Base-by-base conservation (phyloP, 2,329 filamentous ascomycete genomes). In the Aureobasidium lini region DNA sequence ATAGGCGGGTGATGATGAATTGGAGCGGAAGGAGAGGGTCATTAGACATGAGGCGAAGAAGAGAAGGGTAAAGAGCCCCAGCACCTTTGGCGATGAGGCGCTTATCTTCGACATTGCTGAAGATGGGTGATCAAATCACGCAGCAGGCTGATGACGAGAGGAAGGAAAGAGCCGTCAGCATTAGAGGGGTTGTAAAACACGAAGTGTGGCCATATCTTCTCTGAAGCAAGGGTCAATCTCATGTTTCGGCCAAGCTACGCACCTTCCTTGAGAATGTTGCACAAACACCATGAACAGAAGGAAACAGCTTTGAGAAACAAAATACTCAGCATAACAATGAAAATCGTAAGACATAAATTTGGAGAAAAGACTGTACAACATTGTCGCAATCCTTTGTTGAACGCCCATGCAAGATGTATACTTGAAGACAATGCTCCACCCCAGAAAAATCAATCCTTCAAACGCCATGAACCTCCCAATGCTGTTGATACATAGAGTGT, bases 1-100 rank as follows among this genome's bases (percentile, higher is more conserved):
- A 39, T 28, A 28, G n/a, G 29, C 7, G 49, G 62, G 62, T 15
- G 29, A 8, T 15, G 54, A 13, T 7, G 50, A 29, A 9, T 8
- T 5, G 13, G 64, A 64, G 36, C 62, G 64, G 16, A 70, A 40
- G 40, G 65, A 65, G 40, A 69, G 62, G n/a, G 69, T 72, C 31
- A 71, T 57, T 32, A 71, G 65, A 16, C 68, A 68, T 11, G 70
- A 72, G 39, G 65, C 62, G 60, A 71, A 63, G 66, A 72, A 71
- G 56, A 71, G 65, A 42, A 67, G 66, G 49, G 69, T 68, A 58
- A 66, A 71, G 32, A 72, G 64, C 50, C 63, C 64, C 60, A 71
- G 64, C 40, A 63, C 65, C 47, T 65, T 66, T 16, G 69, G 66
- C 52, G 61, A 63, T 15, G 61, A 42, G 28, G 56, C 37, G 40